Conservation (phyloP, 108 stramenopile genomes). For the Cyclotella choctawhatcheeana region DNA sequence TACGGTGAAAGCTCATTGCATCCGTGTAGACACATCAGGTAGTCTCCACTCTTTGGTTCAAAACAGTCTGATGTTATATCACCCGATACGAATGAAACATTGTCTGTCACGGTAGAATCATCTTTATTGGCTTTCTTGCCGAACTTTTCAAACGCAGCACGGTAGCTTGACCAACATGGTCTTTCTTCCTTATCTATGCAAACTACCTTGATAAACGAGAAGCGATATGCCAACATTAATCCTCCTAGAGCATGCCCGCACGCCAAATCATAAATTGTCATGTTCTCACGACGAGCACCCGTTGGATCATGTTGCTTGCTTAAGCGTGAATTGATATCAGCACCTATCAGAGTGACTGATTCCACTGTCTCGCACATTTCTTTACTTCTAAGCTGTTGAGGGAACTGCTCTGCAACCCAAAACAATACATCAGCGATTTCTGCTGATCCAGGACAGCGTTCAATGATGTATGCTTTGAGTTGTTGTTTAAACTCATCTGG, state of each 20-base stretch:
- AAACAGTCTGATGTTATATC: slow-evolving; percentile 19
- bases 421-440: slow-evolving; percentile 19
- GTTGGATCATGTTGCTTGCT: slow-evolving; percentile 9
- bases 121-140: slow-evolving; percentile 14
- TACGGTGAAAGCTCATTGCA: slow-evolving; percentile 24
- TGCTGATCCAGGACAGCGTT: slow-evolving; percentile 13
- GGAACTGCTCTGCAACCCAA: slow-evolving; percentile 10
- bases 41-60: slow-evolving; percentile 17
- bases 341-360: slow-evolving; percentile 12
- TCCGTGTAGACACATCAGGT: slow-evolving; percentile 26
- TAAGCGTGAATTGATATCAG: slow-evolving; percentile 22
- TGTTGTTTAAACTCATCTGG: background rate
- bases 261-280: slow-evolving; percentile 23
- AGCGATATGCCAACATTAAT: slow-evolving; percentile 10
- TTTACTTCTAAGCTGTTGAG: slow-evolving; percentile 12
- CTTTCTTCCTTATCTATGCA: slow-evolving; percentile 21
- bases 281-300: background rate
- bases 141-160: slow-evolving; percentile 22
- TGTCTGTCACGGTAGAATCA: slow-evolving; percentile 18
- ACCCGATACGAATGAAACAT: slow-evolving; percentile 15
- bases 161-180: slow-evolving; percentile 22
- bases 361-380: slow-evolving; percentile 26
- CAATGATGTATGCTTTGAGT: slow-evolving; percentile 6
- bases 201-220: slow-evolving; percentile 7
- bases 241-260: slow-evolving; percentile 15